A percentile compares a stretch with the other conserved stretches of the same genome.
Evolutionary conservation across 208 protist genomes (phyloP).

Genomic region (Acanthamoeba sp.): DNA sequence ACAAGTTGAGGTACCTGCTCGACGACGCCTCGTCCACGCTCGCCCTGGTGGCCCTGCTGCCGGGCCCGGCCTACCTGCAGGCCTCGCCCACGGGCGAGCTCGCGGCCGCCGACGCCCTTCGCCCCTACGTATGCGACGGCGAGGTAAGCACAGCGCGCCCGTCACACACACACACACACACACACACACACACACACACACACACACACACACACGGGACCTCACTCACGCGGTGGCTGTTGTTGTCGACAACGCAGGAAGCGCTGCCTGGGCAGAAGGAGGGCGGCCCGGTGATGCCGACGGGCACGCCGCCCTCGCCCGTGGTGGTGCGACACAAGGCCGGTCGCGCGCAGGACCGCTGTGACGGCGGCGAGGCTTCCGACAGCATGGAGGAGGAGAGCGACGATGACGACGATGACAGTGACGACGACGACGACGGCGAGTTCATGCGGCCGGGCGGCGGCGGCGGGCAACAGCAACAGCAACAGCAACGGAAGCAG

Average conservation of each 20-base stretch:
- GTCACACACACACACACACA: background rate
- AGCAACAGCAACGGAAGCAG: conserved; percentile 7
- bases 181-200: background rate
- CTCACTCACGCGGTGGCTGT: too few relatives aligned
- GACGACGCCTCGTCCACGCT: conserved; percentile 44
- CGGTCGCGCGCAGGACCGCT: background rate
- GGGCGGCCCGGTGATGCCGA: background rate
- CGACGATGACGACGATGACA: background rate
- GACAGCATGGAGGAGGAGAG: background rate
- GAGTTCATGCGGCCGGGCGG: background rate
- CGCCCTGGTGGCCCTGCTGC: background rate
- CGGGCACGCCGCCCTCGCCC: background rate
- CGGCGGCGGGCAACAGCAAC: background rate
- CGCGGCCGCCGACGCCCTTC: background rate
- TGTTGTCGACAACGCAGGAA: too few relatives aligned
- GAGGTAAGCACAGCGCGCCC: too few relatives aligned
- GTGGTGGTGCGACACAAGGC: background rate
- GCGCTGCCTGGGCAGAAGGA: conserved; percentile 7
- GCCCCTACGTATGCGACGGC: conserved; percentile 29
- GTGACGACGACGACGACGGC: background rate
- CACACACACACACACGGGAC: background rate
- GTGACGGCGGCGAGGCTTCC: background rate
- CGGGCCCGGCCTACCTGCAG: conserved; percentile 4
- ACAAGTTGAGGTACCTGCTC: conserved; percentile 2
- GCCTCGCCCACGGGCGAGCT: conserved; percentile 13